These are phyloP conservation scores for Yarrowia hollandica DNA, from an alignment of 805 yeast genomes.

Conservation along the genomic window DNA sequence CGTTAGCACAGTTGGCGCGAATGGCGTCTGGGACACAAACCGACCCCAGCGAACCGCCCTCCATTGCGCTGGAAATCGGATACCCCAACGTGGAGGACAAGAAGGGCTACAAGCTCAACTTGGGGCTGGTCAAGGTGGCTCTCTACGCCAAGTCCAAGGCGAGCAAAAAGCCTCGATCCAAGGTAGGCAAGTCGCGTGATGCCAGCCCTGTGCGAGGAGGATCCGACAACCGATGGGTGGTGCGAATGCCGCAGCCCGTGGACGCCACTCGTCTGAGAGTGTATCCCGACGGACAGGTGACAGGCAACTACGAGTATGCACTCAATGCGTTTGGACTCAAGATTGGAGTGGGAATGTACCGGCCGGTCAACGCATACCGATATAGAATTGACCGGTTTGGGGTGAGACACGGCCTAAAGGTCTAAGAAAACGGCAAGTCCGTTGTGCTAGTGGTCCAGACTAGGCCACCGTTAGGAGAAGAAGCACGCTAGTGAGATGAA, in stretches of 20 bases:
- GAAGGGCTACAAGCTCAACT: slow-evolving; percentile 4
- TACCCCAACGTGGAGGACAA: slow-evolving; percentile 16
- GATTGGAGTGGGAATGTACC: slow-evolving; percentile 15
- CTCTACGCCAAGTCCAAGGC: neutral
- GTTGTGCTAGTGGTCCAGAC: no score
- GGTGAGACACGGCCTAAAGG: neutral
- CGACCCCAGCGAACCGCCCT: neutral
- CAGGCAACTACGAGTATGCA: slow-evolving; percentile 14
- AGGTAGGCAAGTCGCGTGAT: neutral
- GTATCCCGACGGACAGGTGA: slow-evolving; percentile 12
- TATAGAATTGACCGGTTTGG: slow-evolving; percentile 12
- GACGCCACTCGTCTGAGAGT: slow-evolving; percentile 5
- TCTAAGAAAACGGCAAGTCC: no score
- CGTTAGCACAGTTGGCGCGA: neutral
- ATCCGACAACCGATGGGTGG: slow-evolving; percentile 1
- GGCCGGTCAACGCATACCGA: neutral
- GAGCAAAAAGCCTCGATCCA: neutral
- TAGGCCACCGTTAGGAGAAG: no score
- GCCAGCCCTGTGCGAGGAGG: neutral
- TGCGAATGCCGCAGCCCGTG: slow-evolving; percentile 7
- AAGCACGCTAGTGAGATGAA: no score
- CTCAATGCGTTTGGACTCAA: slow-evolving; percentile 6
- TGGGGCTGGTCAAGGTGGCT: slow-evolving; percentile 20
- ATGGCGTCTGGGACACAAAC: neutral
- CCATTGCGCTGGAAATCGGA: slow-evolving; percentile 7